Conservation (phyloP, 2,329 filamentous ascomycete genomes). For the Sarocladium strictum region DNA sequence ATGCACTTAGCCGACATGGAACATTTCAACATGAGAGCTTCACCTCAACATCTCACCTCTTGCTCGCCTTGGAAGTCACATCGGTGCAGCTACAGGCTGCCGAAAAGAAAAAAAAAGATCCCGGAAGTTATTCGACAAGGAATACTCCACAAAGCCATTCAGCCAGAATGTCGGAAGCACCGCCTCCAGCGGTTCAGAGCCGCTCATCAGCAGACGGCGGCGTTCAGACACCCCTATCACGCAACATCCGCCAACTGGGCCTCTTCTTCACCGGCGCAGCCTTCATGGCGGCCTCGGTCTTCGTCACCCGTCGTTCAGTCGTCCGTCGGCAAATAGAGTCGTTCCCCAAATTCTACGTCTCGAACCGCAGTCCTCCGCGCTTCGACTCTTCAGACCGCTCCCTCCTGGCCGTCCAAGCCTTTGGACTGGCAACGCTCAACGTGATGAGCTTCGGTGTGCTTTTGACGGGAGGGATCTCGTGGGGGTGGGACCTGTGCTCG, state of each 20-base stretch:
- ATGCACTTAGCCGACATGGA: neutral
- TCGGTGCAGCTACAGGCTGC: too few relatives aligned
- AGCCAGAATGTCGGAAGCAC: conserved; percentile 8
- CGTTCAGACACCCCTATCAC: conserved; percentile 34
- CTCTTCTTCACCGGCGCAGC: conserved; percentile 69
- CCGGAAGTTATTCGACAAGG: too few relatives aligned
- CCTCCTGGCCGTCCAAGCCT: conserved; percentile 72
- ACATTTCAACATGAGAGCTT: conserved; percentile 1
- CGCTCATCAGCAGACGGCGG: conserved; percentile 13
- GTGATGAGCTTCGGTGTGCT: conserved; percentile 72
- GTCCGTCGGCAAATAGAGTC: conserved; percentile 53
- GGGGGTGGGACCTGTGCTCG: conserved; percentile 69
- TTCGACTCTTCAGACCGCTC: conserved; percentile 25
- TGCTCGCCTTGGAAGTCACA: too few relatives aligned
- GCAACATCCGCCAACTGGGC: conserved; percentile 53
- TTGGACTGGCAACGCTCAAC: conserved; percentile 83
- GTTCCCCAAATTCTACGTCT: conserved; percentile 66
- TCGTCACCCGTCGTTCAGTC: conserved; percentile 67
- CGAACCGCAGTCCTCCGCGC: conserved; percentile 35
- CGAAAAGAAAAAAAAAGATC: too few relatives aligned
- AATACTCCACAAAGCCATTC: neutral
- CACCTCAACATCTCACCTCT: neutral
- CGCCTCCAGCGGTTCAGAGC: neutral
- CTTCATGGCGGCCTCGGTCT: conserved; percentile 67
- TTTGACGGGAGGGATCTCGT: conserved; percentile 65